Base-by-base conservation (phyloP, 1,284 basidiomycete genomes). In the Paramarasmius palmivorus region DNA sequence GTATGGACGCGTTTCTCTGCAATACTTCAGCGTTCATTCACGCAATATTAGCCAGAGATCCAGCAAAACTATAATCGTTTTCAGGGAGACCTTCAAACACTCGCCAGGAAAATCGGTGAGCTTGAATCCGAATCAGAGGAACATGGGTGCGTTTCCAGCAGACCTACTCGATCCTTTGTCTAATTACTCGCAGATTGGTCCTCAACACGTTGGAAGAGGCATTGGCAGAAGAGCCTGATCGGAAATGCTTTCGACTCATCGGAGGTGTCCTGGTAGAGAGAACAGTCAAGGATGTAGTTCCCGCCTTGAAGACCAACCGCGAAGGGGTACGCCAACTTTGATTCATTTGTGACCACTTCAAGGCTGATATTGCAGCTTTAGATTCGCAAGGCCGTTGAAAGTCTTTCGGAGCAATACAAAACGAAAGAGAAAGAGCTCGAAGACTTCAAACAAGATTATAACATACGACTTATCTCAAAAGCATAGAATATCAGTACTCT, bases 241-340 rank as follows among this genome's bases (percentile, higher is more conserved):
- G 97, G 57, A 95, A 93, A 73, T 99, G 97, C 73, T 99, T 98
- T 74, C 87, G 97, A 47, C 79, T 99, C 61, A 92, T 99, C 57
- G 97, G 97, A 10, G 97, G 96, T 26, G 89, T 98, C 2, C 82
- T 99, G 8, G 95, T 98, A 23, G 95, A 99, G 70, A 83, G 95
- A 45, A 98, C 94, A 0, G 97, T 99, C 42, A 88, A 91, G 67
- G 97, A 99, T 63, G 94, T 99, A 32, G 86, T 94, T 32, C 96
- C 96, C 38, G 87, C 91, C 20, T 73, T 98, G 39, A 83, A 92
- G 69, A 92, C 87, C 14, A 96, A 95, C 65, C 81, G 84, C 51
- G 83, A 92, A 62, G 92, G 93, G 57, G 92, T 94, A 63, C 59
- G 86, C 71, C 34, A 36, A 41, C 25, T 46, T 15, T 41, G 20